Evolutionary conservation across 2,329 filamentous ascomycete genomes (phyloP).

Genomic region (Lachnellula suecica): DNA sequence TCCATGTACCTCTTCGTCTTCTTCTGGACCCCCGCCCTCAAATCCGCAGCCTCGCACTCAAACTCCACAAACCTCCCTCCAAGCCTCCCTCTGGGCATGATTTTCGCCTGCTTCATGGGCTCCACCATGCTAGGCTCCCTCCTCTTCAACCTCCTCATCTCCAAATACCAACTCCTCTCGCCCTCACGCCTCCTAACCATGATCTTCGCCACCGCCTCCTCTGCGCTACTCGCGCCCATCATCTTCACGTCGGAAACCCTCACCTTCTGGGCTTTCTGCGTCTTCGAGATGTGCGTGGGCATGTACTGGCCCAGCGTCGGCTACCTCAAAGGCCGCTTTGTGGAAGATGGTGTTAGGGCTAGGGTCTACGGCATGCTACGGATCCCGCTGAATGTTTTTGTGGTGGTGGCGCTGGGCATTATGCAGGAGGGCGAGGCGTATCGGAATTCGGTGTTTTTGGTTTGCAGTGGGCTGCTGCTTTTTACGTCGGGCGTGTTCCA

Average conservation of each 20-base stretch:
- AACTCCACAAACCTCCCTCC: slow-evolving; percentile 38
- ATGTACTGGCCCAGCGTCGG: slow-evolving; percentile 57
- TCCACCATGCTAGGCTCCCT: slow-evolving; percentile 59
- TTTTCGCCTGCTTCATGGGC: slow-evolving; percentile 59
- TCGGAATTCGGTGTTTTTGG: slow-evolving; percentile 32
- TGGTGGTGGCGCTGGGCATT: slow-evolving; percentile 47
- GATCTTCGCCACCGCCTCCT: slow-evolving; percentile 38
- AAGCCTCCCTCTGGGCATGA: slow-evolving; percentile 47
- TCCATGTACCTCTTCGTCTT: slow-evolving; percentile 64
- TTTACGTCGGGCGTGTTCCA: slow-evolving; percentile 26
- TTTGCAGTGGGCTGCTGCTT: slow-evolving; percentile 30
- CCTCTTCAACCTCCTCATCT: slow-evolving; percentile 42
- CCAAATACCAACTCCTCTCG: slow-evolving; percentile 28
- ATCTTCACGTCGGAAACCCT: slow-evolving; percentile 41
- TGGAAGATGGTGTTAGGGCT: slow-evolving; percentile 53
- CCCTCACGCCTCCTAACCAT: slow-evolving; percentile 36
- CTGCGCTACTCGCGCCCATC: slow-evolving; percentile 41
- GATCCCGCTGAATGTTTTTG: slow-evolving; percentile 58
- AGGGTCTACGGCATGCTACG: slow-evolving; percentile 57
- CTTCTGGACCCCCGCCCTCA: slow-evolving; percentile 59
- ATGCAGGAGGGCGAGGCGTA: slow-evolving; percentile 42
- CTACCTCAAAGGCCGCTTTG: slow-evolving; percentile 51
- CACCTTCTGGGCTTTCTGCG: slow-evolving; percentile 55
- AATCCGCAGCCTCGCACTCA: slow-evolving; percentile 42
- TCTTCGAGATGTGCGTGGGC: slow-evolving; percentile 57